Conservation (phyloP, 2,329 filamentous ascomycete species). For the Calonectria ilicicola region DNA sequence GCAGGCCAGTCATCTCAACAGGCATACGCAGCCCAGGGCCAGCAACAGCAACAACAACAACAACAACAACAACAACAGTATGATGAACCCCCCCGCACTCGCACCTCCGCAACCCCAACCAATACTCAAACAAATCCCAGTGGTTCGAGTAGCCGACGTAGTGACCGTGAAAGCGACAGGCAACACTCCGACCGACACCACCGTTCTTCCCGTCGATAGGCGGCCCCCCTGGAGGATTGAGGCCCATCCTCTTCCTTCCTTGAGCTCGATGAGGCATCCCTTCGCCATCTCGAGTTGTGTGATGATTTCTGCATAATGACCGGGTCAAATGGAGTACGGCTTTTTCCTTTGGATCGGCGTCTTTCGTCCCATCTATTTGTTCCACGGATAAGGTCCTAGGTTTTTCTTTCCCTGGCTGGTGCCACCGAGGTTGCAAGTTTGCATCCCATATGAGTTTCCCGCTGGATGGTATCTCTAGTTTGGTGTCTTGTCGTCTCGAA, state of each 20-base stretch:
- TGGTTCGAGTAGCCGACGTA: conserved; percentile 54
- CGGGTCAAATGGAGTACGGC: conserved; percentile 43
- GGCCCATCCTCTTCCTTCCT: conserved; percentile 30
- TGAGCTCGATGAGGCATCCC: conserved; percentile 36
- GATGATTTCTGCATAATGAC: conserved; percentile 47
- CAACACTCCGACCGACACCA: conserved; percentile 53
- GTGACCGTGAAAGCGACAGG: conserved; percentile 57
- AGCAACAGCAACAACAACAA: conserved; percentile 51
- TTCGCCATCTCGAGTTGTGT: conserved; percentile 42
- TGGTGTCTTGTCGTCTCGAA: conserved; percentile 34
- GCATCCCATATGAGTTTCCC: conserved; percentile 40
- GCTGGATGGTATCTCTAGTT: conserved; percentile 43
- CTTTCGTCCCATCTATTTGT: conserved; percentile 40
- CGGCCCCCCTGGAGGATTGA: conserved; percentile 31
- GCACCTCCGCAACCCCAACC: conserved; percentile 52
- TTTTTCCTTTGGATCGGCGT: conserved; percentile 42
- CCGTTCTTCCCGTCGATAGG: conserved; percentile 52
- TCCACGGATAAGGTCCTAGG: conserved; percentile 40
- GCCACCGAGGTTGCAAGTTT: conserved; percentile 44
- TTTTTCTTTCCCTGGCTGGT: conserved; percentile 41
- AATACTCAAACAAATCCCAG: conserved; percentile 53
- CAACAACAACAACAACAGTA: conserved; percentile 56
- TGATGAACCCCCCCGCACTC: conserved; percentile 58
- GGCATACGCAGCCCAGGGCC: conserved; percentile 58
- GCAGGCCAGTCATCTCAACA: conserved; percentile 56